Conservation (phyloP, 1,139 yeast genomes). For the Zygosaccharomyces sapae region DNA sequence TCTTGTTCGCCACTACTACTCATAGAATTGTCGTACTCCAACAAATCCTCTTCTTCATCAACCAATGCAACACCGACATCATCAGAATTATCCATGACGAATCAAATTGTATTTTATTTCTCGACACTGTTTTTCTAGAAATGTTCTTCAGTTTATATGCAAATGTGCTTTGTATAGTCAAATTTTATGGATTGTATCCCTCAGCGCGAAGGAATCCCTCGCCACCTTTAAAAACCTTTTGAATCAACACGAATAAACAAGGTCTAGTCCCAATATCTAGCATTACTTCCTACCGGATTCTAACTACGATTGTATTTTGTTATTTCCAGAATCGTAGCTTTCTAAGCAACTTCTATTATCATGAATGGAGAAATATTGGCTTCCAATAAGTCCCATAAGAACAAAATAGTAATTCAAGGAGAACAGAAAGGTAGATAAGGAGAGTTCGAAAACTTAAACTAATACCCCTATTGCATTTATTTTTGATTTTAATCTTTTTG, state of each 20-base stretch:
- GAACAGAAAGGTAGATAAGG: slow-evolving; percentile 1
- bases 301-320: not conserved
- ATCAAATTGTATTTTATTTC: not conserved
- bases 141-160: not conserved
- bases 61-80: slow-evolving; percentile 18
- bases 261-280: not conserved
- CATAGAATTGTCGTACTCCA: slow-evolving; percentile 19
- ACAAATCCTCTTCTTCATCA: slow-evolving; percentile 21
- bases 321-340: not conserved
- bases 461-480: slow-evolving; percentile 2
- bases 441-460: not conserved
- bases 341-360: not conserved
- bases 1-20: slow-evolving; percentile 4
- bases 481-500: not conserved
- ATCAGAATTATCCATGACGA: slow-evolving; percentile 3
- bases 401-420: not conserved
- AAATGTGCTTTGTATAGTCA: not conserved
- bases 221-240: not conserved
- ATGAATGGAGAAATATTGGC: not conserved
- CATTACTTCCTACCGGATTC: not conserved
- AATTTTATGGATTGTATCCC: not conserved
- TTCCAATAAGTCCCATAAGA: not conserved
- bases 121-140: not conserved
- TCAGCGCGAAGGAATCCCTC: slow-evolving; percentile 2
- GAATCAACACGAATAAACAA: not conserved